These are phyloP conservation scores for Eruca vesicaria DNA, from an alignment of 441 rosid genomes.

Conservation along the genomic window DNA sequence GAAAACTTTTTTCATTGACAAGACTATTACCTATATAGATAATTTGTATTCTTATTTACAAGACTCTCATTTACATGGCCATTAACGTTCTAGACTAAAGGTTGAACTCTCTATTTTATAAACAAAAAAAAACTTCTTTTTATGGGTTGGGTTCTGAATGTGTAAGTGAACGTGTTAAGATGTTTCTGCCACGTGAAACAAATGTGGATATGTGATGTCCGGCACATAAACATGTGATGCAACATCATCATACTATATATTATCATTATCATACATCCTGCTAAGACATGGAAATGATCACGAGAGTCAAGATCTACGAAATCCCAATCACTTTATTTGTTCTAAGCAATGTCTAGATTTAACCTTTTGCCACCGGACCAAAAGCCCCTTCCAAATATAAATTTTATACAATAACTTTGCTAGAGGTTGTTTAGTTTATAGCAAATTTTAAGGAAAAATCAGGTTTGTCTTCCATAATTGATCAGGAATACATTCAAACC, in stretches of 20 bases:
- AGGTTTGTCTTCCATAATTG: too few species aligned
- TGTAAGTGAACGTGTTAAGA: background rate
- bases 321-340: background rate
- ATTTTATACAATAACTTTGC: too few species aligned
- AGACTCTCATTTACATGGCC: background rate
- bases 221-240: conserved; percentile 2
- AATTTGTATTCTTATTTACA: background rate
- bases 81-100: background rate
- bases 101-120: background rate
- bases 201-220: background rate
- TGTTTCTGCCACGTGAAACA: conserved; percentile 12
- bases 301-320: background rate
- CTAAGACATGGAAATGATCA: background rate
- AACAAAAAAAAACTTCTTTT: background rate
- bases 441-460: too few species aligned
- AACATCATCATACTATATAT: conserved; percentile 1
- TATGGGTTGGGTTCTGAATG: background rate
- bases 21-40: conserved; percentile 4
- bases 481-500: too few species aligned
- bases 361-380: background rate
- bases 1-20: background rate
- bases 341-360: background rate
- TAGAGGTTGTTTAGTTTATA: too few species aligned
- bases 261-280: conserved; percentile 6
- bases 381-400: too few species aligned